phyloP scores from a whole-genome alignment of 2,329 filamentous ascomycete genomes.

The Calonectria honghensis region DNA sequence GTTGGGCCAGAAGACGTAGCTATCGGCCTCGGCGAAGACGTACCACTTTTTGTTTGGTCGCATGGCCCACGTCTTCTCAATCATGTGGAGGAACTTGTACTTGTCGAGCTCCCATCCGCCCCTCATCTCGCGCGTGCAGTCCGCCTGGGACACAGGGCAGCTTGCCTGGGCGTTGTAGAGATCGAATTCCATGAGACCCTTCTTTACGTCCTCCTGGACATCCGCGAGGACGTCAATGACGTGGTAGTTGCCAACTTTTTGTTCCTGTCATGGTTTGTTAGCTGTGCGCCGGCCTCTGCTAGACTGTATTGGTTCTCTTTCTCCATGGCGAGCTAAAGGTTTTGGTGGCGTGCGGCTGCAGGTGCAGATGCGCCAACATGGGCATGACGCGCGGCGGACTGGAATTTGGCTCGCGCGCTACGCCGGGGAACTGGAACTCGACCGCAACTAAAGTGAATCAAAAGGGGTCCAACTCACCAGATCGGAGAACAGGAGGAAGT shows the following conservation, averaged over 20 bases:
- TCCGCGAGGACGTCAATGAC: slow-evolving; percentile 65
- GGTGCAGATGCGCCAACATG: background rate
- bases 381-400: slow-evolving; percentile 9
- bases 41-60: slow-evolving; percentile 75
- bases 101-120: slow-evolving; percentile 74
- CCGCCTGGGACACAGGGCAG: slow-evolving; percentile 68
- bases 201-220: slow-evolving; percentile 60
- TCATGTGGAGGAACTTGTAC: slow-evolving; percentile 77
- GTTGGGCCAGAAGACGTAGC: slow-evolving; percentile 74
- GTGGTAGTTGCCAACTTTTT: slow-evolving; percentile 68
- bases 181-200: slow-evolving; percentile 65
- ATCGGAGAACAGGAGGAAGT: slow-evolving; percentile 76
- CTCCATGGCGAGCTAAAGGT: background rate
- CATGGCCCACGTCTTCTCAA: slow-evolving; percentile 73
- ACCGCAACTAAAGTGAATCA: slow-evolving; percentile 6
- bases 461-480: slow-evolving; percentile 57
- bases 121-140: slow-evolving; percentile 60
- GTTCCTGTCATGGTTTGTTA: slow-evolving; percentile 60
- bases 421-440: slow-evolving; percentile 15
- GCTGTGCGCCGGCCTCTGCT: background rate
- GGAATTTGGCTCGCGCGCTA: slow-evolving; percentile 34
- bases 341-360: background rate
- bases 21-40: slow-evolving; percentile 76
- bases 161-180: slow-evolving; percentile 67
- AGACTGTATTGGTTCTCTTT: background rate